Evolutionary conservation across 169 alveolate genomes (phyloP), one percentile per base, ranked within the genome.

Genomic region (Toxoplasma gondii): DNA sequence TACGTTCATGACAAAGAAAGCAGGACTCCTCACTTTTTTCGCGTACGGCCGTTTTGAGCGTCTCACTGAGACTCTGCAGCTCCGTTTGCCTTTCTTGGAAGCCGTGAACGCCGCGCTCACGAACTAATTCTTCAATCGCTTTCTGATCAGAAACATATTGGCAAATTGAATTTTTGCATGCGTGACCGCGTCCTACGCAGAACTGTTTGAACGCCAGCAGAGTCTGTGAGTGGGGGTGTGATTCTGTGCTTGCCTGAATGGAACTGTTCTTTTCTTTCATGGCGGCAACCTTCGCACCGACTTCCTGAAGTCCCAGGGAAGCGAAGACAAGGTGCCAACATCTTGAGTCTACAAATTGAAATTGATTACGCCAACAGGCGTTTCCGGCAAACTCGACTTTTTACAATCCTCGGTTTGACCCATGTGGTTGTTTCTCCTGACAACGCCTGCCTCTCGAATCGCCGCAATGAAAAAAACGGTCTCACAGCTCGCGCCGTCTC

Each of bases 101-200:
- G 45, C 44, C 86, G 45, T 38, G 86, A 27, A 78, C 86, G 45
- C 86, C 86, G 45, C 86, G 86, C n/a, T 78, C 86, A 22, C n/a
- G 24, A 1, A 64, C n/a, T 1, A 64, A 31, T 1, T 16, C 24
- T 27, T 64, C 74, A 12, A 64, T 27, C 34, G 74, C 74, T 64
- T 64, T 64, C 74, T 64, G 74, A 4, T 27, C 24, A 4, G 22
- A 64, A 64, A 19, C 7, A 22, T 49, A 12, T 4, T 7, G 12
- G 12, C 4, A 49, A 49, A 7, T 12, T 31, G n/a, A 64, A 31
- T 1, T 1, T 64, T 4, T 27, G 74, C 34, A 64, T 16, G 9
- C 74, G 29, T 16, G 34, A 31, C 74, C 22, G 74, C 7, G 34
- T 64, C 1, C 31, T 1, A 64, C 34, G 74, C 74, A 27, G 24